phyloP scores from a whole-genome alignment of 257 asterid species.

The Echium plantagineum region DNA sequence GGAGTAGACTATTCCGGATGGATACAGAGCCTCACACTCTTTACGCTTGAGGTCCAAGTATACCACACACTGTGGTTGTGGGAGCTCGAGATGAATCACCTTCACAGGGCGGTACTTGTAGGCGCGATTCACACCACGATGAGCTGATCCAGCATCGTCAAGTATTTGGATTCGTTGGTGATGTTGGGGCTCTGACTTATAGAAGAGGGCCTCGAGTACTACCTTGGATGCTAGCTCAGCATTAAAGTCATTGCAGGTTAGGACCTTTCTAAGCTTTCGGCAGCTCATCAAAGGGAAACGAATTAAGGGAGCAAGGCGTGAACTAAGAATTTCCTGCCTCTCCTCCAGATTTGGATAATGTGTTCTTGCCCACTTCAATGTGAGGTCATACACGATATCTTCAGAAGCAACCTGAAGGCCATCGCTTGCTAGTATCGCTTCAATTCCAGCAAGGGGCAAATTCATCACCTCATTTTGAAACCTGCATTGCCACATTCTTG shows the following conservation, averaged over 20 bases:
- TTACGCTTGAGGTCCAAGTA: conserved; percentile 1
- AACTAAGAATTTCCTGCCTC: conserved; percentile 8
- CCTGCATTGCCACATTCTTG: not conserved
- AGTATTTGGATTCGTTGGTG: conserved; percentile 9
- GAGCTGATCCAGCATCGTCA: conserved; percentile 1
- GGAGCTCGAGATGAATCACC: not conserved
- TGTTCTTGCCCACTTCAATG: conserved; percentile 14
- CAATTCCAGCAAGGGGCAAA: not conserved
- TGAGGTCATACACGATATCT: conserved; percentile 12
- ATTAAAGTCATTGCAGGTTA: conserved; percentile 15
- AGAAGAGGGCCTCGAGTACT: conserved; percentile 14
- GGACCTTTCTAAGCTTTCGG: conserved; percentile 14
- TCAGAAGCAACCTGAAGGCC: conserved; percentile 16
- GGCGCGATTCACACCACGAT: conserved; percentile 12
- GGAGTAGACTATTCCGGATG: not conserved
- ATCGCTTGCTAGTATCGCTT: conserved; percentile 14
- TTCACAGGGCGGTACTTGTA: conserved; percentile 1
- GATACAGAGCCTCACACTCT: not conserved
- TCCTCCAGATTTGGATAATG: conserved; percentile 13
- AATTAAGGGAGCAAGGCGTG: conserved; percentile 11
- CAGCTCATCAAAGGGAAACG: conserved; percentile 16
- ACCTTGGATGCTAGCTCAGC: conserved; percentile 9
- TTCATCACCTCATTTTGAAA: not conserved
- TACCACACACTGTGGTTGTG: conserved; percentile 1
- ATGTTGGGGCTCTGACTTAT: conserved; percentile 15